Evolutionary conservation across 2,329 filamentous ascomycete species (phyloP).

Genomic region (Mycogone perniciosa): DNA sequence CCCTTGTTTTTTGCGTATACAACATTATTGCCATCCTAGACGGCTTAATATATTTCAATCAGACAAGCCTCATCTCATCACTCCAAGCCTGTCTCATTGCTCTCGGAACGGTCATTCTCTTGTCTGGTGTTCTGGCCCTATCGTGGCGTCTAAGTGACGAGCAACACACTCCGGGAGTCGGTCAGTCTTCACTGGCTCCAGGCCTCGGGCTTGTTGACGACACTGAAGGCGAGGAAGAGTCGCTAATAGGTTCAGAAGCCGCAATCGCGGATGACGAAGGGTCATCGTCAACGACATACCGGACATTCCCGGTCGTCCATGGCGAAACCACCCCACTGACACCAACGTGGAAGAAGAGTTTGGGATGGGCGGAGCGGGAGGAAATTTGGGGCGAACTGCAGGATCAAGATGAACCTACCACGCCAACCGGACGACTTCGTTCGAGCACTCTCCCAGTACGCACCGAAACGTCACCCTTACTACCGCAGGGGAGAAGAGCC

Average conservation of each 20-base stretch:
- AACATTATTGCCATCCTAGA: conserved; percentile 98
- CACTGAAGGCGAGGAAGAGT: conserved; percentile 54
- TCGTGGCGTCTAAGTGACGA: conserved; percentile 89
- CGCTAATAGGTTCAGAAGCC: conserved; percentile 44
- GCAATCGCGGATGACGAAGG: conserved; percentile 36
- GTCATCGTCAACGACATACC: conserved; percentile 28
- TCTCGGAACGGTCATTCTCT: conserved; percentile 76
- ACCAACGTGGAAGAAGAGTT: conserved; percentile 42
- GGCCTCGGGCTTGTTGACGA: conserved; percentile 77
- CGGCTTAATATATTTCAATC: conserved; percentile 92
- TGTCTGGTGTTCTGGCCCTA: conserved; percentile 81
- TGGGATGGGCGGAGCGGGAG: conserved; percentile 58
- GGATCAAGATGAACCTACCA: conserved; percentile 53
- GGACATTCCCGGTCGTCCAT: conserved; percentile 41
- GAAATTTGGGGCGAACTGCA: conserved; percentile 88
- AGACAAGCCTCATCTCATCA: conserved; percentile 70
- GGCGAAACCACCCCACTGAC: conserved; percentile 33
- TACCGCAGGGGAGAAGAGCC: conserved; percentile 28
- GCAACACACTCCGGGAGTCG: conserved; percentile 53
- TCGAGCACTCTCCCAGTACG: conserved; percentile 43
- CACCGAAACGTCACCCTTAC: conserved; percentile 35
- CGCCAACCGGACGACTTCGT: conserved; percentile 35
- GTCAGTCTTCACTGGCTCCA: conserved; percentile 67
- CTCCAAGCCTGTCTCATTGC: conserved; percentile 76
- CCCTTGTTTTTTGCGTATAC: conserved; percentile 96